Evolutionary conservation across 2,329 filamentous ascomycete species (phyloP).

Genomic region (Chrysoporthe puriensis): DNA sequence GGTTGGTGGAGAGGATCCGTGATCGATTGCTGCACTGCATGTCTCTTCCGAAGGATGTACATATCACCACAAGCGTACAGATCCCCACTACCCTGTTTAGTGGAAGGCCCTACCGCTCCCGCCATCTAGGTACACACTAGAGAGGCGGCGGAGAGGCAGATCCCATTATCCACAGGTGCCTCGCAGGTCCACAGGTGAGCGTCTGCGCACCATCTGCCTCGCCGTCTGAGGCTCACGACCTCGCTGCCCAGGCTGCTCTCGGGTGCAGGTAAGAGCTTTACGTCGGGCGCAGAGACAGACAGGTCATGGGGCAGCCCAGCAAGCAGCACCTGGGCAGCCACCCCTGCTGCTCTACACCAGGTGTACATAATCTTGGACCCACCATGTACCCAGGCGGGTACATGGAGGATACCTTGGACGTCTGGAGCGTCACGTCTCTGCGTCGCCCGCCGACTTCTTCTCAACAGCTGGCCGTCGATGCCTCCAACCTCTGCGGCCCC

Average conservation of each 20-base stretch:
- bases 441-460: not conserved
- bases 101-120: slow-evolving; percentile 1
- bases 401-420: slow-evolving; percentile 7
- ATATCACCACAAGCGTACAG: not conserved
- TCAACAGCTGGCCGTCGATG: not conserved
- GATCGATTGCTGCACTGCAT: slow-evolving; percentile 4
- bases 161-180: not conserved
- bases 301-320: slow-evolving; percentile 8
- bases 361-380: slow-evolving; percentile 8
- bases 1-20: not conserved
- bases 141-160: not conserved
- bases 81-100: not conserved
- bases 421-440: not conserved
- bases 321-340: slow-evolving; percentile 11
- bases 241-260: no score
- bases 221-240: not conserved
- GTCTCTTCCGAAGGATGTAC: slow-evolving; percentile 8
- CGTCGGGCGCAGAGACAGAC: slow-evolving; percentile 7
- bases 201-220: slow-evolving; percentile 4
- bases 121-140: not conserved
- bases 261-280: not conserved
- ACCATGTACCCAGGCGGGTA: not conserved
- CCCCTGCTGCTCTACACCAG: slow-evolving; percentile 7
- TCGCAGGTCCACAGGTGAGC: slow-evolving; percentile 1
- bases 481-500: not conserved